phyloP scores from a whole-genome alignment of 345 rosid genomes.

The Garcia nutans region DNA sequence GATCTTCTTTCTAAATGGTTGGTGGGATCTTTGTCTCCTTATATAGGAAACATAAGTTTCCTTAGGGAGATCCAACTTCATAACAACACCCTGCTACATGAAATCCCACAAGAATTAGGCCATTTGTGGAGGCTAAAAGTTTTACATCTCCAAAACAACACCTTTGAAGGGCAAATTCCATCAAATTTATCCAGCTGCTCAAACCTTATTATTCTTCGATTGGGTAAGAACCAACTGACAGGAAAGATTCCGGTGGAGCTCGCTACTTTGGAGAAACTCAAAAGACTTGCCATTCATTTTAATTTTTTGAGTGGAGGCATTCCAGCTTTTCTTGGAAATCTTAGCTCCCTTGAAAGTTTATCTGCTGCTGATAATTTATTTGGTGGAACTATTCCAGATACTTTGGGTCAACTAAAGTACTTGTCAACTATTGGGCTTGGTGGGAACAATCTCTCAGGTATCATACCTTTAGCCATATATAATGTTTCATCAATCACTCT shows the following conservation, averaged over 20 bases:
- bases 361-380: not conserved
- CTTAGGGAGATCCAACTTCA: not conserved
- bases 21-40: conserved; percentile 7
- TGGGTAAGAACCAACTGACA: not conserved
- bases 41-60: conserved; percentile 11
- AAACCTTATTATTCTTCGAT: not conserved
- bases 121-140: conserved; percentile 9
- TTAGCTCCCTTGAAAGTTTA: not conserved
- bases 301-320: conserved; percentile 23
- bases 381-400: not conserved
- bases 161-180: conserved; percentile 18
- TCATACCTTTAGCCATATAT: too few species aligned
- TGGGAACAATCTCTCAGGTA: not conserved
- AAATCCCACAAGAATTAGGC: conserved; percentile 22
- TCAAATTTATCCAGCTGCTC: conserved; percentile 12
- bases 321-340: conserved; percentile 15
- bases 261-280: conserved; percentile 8
- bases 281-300: not conserved
- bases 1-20: not conserved
- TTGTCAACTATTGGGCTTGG: not conserved
- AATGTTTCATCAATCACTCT: not conserved
- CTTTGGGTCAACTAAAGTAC: not conserved
- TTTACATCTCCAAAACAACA: not conserved
- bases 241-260: conserved; percentile 20
- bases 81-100: not conserved